Base-by-base conservation (phyloP, 257 asterid genomes). In the Solanum peruvianum region DNA sequence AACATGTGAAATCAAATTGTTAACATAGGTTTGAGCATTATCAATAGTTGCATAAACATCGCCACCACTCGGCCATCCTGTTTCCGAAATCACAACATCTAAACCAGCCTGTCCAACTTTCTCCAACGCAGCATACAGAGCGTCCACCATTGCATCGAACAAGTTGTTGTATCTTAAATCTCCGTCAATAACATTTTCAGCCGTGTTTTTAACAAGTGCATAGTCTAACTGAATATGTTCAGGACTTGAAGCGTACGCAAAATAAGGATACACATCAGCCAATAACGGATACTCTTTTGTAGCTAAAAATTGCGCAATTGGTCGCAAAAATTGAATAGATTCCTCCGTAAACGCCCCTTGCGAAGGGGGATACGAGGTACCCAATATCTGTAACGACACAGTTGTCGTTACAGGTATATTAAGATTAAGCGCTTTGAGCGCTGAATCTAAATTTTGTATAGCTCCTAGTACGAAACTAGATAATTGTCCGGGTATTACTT, bases 61-160 rank as follows among this genome's bases (percentile, higher is more conserved):
- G 0, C 92, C 94, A 3, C 64, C 90, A 4, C 93, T 91, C 37
- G 95, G 97, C 97, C 97, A 94, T 2, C 97, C 97, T 0, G 94
- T 94, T 88, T 94, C 97, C 1, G 95, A 84, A 15, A 93, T 92
- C 9, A 94, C 91, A 1, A 93, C n/a, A 2, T 76, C 88, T 0
- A 91, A 82, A 1, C 33, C 21, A 0, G 73, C 8, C 3, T 90
- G 93, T 0, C 93, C 95, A 6, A 66, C 90, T 18, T 87, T 93
- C 78, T 92, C 97, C 4, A 87, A 18, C 7, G 95, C 96, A 18
- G 87, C 88, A 33, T 93, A 88, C 23, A 88, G 52, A 3, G 92
- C 73, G 8, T 94, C 95, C 11, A 92, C 87, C 89, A 92, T 91
- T 2, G 96, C 93, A 66, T 88, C 89, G 70, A 94, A 93, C 20